Conservation (phyloP, 192 early-diverging fungal genomes). For the Chytriomyces sp. region DNA sequence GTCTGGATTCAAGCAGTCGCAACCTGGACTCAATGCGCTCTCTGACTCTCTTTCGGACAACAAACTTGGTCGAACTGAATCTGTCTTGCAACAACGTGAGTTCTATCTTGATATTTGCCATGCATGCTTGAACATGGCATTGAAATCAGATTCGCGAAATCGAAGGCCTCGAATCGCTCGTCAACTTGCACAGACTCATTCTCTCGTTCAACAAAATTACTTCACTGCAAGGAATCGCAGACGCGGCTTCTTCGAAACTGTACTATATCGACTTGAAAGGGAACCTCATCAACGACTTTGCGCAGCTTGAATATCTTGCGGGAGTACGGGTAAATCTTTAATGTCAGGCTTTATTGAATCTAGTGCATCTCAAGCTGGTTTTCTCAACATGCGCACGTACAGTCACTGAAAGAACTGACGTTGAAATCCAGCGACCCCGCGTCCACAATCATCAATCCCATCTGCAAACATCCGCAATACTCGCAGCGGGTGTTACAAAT, state of each 20-base stretch:
- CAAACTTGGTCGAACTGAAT: constrained; percentile 46
- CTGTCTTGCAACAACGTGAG: constrained; percentile 50
- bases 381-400: not conserved
- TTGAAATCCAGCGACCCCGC: constrained; percentile 15
- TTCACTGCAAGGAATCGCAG: constrained; percentile 42
- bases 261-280: constrained; percentile 53
- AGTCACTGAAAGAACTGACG: constrained; percentile 37
- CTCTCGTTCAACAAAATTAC: constrained; percentile 55
- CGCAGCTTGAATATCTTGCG: constrained; percentile 39
- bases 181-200: constrained; percentile 33
- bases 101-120: not conserved
- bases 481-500: constrained; percentile 7
- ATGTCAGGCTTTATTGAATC: too few species aligned
- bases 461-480: constrained; percentile 32
- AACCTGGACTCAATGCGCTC: not conserved
- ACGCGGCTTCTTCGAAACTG: not conserved
- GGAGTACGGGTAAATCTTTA: constrained; percentile 32
- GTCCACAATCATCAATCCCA: constrained; percentile 33
- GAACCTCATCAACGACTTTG: constrained; percentile 41
- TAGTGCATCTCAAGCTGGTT: too few species aligned
- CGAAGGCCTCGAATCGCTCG: constrained; percentile 35
- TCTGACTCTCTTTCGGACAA: constrained; percentile 27
- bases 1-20: too few species aligned
- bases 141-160: constrained; percentile 38
- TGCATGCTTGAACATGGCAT: not conserved